These are phyloP conservation scores for Coffea humblotiana DNA, from an alignment of 305 asterid species.

Conservation along the genomic window DNA sequence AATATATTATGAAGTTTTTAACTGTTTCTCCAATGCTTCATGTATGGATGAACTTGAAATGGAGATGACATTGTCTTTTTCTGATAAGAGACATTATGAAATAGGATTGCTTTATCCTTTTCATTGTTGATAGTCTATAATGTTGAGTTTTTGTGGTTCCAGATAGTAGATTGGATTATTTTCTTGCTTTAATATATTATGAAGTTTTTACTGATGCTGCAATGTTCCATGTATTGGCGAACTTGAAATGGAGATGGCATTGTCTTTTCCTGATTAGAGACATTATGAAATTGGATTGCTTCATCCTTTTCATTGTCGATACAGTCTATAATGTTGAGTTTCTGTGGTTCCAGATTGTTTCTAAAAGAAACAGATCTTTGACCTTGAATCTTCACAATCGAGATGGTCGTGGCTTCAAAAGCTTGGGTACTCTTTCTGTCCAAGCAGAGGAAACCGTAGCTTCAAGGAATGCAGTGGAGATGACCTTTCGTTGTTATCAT, in stretches of 20 bases:
- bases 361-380: conserved; percentile 46
- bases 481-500: conserved; percentile 51
- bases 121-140: no score
- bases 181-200: no score
- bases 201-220: background rate
- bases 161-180: no score
- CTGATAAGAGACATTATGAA: no score
- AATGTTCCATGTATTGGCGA: background rate
- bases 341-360: conserved; percentile 53
- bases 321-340: background rate
- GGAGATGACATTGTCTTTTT: no score
- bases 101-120: no score
- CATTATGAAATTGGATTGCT: conserved; percentile 6
- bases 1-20: no score
- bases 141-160: no score
- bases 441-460: conserved; percentile 72
- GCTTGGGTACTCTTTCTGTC: conserved; percentile 56
- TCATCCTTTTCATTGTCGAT: background rate
- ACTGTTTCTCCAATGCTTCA: no score
- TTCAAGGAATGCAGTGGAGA: conserved; percentile 62
- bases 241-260: background rate
- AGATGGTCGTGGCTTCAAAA: conserved; percentile 42
- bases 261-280: background rate
- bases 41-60: no score
- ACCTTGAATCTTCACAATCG: conserved; percentile 53